These are phyloP conservation scores for Ceratocystis papillata DNA, from an alignment of 2,329 filamentous ascomycete genomes.

Conservation along the genomic window DNA sequence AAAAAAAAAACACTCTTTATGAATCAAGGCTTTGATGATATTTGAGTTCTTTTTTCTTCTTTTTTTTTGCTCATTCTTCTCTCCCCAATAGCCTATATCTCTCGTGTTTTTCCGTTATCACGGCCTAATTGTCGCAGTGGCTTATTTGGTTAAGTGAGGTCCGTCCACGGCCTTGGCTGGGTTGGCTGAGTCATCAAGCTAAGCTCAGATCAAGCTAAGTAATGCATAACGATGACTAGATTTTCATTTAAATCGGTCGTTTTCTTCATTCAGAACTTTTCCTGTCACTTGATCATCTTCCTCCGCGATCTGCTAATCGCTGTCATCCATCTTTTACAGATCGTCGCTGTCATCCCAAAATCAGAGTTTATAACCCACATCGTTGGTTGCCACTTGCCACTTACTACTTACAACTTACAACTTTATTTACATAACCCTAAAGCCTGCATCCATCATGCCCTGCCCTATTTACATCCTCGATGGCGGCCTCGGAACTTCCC, in stretches of 20 bases:
- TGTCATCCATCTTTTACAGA: no score
- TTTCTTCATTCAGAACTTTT: background rate
- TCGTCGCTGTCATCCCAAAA: no score
- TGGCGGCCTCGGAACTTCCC: slow-evolving; percentile 56
- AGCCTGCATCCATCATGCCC: background rate
- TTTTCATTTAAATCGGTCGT: background rate
- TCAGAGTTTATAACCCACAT: no score
- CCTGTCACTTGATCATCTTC: no score
- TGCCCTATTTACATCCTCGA: slow-evolving; percentile 44
- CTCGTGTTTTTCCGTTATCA: background rate
- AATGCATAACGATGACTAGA: background rate
- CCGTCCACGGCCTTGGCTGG: slow-evolving; percentile 1
- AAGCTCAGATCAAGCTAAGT: background rate
- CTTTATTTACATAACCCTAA: background rate
- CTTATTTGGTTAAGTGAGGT: background rate
- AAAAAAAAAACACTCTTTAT: background rate
- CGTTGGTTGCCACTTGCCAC: no score
- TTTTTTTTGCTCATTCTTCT: background rate
- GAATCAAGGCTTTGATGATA: background rate
- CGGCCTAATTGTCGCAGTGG: background rate
- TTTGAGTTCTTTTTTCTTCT: background rate
- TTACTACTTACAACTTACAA: no score
- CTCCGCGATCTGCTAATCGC: no score
- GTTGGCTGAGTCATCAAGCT: background rate
- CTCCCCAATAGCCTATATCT: background rate